These are phyloP conservation scores for Tulasnella sp. DNA, from an alignment of 768 basidiomycete species.

Conservation along the genomic window DNA sequence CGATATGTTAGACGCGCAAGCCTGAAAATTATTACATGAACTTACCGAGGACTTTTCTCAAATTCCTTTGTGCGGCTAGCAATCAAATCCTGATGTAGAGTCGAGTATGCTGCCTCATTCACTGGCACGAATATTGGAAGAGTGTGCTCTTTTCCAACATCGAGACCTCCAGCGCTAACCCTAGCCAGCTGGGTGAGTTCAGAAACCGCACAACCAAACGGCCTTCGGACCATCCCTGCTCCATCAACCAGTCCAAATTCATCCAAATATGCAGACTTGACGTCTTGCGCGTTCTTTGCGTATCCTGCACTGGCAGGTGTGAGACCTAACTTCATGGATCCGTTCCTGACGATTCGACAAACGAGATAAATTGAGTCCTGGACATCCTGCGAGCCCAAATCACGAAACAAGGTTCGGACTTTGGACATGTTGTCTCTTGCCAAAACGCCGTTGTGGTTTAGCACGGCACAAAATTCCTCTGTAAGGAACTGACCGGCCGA, in stretches of 20 bases:
- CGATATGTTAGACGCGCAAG: slow-evolving; percentile 6
- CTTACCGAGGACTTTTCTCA: slow-evolving; percentile 68
- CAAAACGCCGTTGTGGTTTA: slow-evolving; percentile 84
- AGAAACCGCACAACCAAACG: slow-evolving; percentile 91
- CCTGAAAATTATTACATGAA: slow-evolving; percentile 9
- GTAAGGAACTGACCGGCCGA: slow-evolving; percentile 76
- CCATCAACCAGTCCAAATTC: neutral
- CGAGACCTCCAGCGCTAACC: slow-evolving; percentile 49
- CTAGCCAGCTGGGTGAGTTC: slow-evolving; percentile 65
- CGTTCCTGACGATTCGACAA: slow-evolving; percentile 80
- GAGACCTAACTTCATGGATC: slow-evolving; percentile 61
- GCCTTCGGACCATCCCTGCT: slow-evolving; percentile 48
- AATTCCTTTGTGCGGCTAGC: slow-evolving; percentile 62
- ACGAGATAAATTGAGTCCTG: slow-evolving; percentile 80
- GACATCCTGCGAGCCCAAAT: slow-evolving; percentile 76
- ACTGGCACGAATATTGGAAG: slow-evolving; percentile 81
- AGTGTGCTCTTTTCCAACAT: slow-evolving; percentile 59
- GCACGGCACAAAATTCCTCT: slow-evolving; percentile 79
- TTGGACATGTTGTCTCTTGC: slow-evolving; percentile 40
- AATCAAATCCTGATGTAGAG: slow-evolving; percentile 91
- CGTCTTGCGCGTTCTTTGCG: slow-evolving; percentile 35
- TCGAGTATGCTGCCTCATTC: slow-evolving; percentile 78
- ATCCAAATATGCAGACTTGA: slow-evolving; percentile 22
- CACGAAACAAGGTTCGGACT: slow-evolving; percentile 70
- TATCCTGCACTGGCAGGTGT: slow-evolving; percentile 44